Evolutionary conservation across 1,139 yeast species (phyloP).

Genomic region (Yarrowia galli): DNA sequence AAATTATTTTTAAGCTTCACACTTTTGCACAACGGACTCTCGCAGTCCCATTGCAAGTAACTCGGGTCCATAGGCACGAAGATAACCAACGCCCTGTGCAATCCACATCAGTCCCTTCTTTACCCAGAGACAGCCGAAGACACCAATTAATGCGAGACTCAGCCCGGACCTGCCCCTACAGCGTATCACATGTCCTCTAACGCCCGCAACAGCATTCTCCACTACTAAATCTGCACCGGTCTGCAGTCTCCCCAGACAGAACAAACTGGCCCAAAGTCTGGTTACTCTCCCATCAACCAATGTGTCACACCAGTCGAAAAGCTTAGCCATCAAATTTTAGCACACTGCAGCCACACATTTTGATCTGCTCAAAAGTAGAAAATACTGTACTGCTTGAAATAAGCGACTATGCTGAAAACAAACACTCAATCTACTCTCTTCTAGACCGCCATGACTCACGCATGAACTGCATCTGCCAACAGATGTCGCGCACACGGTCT

Average conservation of each 20-base stretch:
- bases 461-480: conserved; percentile 4
- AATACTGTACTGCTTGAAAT: neutral
- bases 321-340: conserved; percentile 3
- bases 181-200: neutral
- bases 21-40: neutral
- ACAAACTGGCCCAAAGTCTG: neutral
- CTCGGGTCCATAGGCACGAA: conserved; percentile 24
- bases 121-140: neutral
- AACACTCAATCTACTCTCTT: neutral
- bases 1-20: conserved; percentile 30
- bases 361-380: neutral
- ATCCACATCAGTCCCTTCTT: neutral
- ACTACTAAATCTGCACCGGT: neutral
- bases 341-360: conserved; percentile 1
- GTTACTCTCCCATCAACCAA: no score
- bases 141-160: neutral
- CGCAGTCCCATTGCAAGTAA: no score
- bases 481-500: conserved; percentile 13
- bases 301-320: conserved; percentile 6
- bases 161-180: neutral
- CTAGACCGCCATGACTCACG: conserved; percentile 13
- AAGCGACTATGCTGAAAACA: neutral
- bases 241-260: conserved; percentile 23
- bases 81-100: neutral
- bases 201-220: conserved; percentile 10